These are phyloP conservation scores for Beta corolliflora DNA, from an alignment of 179 eudicot genomes.

Conservation along the genomic window DNA sequence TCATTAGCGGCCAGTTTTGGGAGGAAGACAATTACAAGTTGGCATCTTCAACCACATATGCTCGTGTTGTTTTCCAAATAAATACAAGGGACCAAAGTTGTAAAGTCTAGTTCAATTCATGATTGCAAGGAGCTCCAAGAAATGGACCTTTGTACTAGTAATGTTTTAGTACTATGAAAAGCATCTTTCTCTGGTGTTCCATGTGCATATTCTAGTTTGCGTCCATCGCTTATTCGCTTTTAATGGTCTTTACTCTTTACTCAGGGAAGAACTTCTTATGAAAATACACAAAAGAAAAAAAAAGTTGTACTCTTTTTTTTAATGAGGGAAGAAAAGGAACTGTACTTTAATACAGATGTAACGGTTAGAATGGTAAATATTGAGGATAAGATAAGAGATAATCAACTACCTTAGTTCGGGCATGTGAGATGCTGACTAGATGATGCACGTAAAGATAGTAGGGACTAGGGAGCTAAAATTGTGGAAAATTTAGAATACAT, in stretches of 20 bases:
- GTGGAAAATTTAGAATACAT: too few species aligned
- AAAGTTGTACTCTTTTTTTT: too few species aligned
- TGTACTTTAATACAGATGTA: too few species aligned
- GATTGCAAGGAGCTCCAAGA: not conserved
- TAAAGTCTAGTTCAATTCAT: not conserved
- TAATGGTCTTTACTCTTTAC: not conserved
- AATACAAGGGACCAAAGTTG: not conserved
- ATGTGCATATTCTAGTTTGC: not conserved
- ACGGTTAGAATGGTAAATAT: too few species aligned
- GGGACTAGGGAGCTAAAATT: too few species aligned
- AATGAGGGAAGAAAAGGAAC: too few species aligned
- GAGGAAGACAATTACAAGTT: not conserved
- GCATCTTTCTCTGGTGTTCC: slow-evolving; percentile 3
- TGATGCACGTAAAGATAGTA: too few species aligned
- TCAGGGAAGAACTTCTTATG: not conserved
- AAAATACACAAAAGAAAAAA: not conserved
- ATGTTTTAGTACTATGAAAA: not conserved
- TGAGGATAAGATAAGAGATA: too few species aligned
- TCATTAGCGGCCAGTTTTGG: not conserved
- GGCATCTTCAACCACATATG: slow-evolving; percentile 9
- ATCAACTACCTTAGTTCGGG: too few species aligned
- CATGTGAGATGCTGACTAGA: too few species aligned
- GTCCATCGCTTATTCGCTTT: not conserved
- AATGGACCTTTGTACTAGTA: not conserved
- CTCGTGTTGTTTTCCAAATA: not conserved